Base-by-base conservation (phyloP, 176 grass and related monocot species). In the Oryza meyeriana region DNA sequence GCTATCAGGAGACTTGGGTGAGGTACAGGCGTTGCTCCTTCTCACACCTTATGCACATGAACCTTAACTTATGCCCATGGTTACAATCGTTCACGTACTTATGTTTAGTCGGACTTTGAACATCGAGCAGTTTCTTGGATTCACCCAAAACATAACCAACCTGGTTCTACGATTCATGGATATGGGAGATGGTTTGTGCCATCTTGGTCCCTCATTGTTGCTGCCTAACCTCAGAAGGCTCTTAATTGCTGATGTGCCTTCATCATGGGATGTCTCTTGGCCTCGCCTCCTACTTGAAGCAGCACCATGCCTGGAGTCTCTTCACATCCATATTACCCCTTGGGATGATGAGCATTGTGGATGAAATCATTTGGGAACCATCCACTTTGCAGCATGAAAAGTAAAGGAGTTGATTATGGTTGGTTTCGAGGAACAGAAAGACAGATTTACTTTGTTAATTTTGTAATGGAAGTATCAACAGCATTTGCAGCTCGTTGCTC, bases 371-470 rank as follows among this genome's bases (percentile, higher is more conserved):
- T 1, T 77, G 74, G 82, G 8, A 61, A 1, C 16, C 45, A 5
- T 6, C 35, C 48, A 36, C 7, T 28, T 67, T 61, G 16, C 10
- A 8, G 0, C 50, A 77, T 1, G 9, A 13, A 61, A 35, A 77
- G 7, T 84, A 7, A 61, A 84, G 27, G 82, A 85, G 36, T 78
- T 71, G 39, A 5, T 35, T 12, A 69, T 69, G 14, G 14, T 7
- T 61, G 73, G 64, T 42, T 84, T 69, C 6, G 16, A 77, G 17
- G 64, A 55, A 78, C 48, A 0, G 13, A 85, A 6, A 78, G 35
- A 17, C 83, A 78, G 35, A 12, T 85, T 70, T 78, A 62, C 36
- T 69, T 85, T 69, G 64, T 70, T n/a, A 70, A 45, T 1, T 85
- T 71, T 45, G 65, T 85, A 1, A 11, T 62, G 5, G 14, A 25